A percentile compares a stretch with the other conserved stretches of the same genome.
Conservation (phyloP, 2,329 filamentous ascomycete species). For the Coniochaeta sp. region DNA sequence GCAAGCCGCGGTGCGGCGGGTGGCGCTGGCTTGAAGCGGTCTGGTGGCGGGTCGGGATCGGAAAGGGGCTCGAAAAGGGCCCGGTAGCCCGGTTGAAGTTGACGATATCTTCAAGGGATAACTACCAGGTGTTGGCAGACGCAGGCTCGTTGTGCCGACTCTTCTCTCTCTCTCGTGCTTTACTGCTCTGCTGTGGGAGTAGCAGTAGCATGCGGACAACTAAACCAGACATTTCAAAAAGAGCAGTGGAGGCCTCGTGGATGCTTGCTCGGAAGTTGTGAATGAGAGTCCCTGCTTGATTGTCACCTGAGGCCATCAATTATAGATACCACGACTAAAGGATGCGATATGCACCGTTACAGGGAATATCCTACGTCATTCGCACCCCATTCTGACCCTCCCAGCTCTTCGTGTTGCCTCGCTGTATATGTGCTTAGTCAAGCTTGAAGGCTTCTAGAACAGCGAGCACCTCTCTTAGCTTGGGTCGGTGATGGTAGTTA, state of each 20-base stretch:
- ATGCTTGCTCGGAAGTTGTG: no score
- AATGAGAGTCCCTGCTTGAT: no score
- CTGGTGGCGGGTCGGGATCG: neutral
- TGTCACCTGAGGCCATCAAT: no score
- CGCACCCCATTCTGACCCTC: neutral
- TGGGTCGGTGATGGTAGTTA: conserved; percentile 43
- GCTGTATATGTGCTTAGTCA: no score
- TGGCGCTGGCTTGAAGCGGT: conserved; percentile 8
- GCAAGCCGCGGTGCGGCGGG: neutral
- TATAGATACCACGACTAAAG: no score
- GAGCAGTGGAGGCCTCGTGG: no score
- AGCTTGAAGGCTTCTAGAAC: conserved; percentile 13
- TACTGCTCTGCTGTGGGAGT: neutral
- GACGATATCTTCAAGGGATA: neutral
- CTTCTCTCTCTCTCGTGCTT: neutral
- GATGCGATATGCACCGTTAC: no score
- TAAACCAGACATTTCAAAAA: no score
- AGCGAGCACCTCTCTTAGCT: conserved; percentile 32
- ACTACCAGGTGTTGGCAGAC: neutral
- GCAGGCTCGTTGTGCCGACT: neutral
- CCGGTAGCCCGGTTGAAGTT: neutral
- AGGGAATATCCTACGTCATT: no score
- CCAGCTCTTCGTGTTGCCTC: neutral
- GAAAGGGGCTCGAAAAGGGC: conserved; percentile 8
- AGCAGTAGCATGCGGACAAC: no score